A percentile compares a stretch with the other conserved stretches of the same genome.
These are phyloP conservation scores for Zalaria sp. DNA, from an alignment of 2,329 filamentous ascomycete species.

Conservation along the genomic window DNA sequence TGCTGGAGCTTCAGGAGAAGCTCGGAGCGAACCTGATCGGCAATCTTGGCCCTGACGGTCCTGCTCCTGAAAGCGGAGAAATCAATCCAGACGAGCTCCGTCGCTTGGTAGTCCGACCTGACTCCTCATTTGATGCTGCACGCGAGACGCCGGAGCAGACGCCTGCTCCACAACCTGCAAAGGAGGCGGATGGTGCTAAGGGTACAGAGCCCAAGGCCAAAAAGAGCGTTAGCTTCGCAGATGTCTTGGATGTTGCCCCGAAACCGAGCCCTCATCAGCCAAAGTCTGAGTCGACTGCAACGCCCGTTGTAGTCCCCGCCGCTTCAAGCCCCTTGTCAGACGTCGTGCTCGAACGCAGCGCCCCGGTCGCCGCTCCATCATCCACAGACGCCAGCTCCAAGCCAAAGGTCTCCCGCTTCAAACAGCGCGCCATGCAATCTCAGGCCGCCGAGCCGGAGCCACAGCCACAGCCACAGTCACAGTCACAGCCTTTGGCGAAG, in stretches of 20 bases:
- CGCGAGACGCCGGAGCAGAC: slow-evolving; percentile 15
- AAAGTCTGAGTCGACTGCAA: background rate
- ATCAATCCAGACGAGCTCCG: slow-evolving; percentile 38
- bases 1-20: slow-evolving; percentile 72
- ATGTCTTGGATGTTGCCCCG: slow-evolving; percentile 54
- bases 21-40: slow-evolving; percentile 47
- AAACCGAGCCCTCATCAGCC: slow-evolving; percentile 8
- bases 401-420: slow-evolving; percentile 27
- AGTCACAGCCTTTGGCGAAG: background rate
- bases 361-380: background rate
- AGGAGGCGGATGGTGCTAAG: slow-evolving; percentile 1
- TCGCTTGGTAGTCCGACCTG: slow-evolving; percentile 33
- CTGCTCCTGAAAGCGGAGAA: slow-evolving; percentile 16
- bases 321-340: slow-evolving; percentile 3
- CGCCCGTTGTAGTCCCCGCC: background rate
- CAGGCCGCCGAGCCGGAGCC: background rate
- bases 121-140: slow-evolving; percentile 10
- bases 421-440: slow-evolving; percentile 9
- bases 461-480: too few relatives aligned
- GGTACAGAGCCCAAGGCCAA: slow-evolving; percentile 15
- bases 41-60: slow-evolving; percentile 39
- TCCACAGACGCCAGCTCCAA: slow-evolving; percentile 12
- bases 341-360: slow-evolving; percentile 19
- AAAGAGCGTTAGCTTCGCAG: slow-evolving; percentile 73
- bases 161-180: background rate